Conservation (phyloP, 2,329 filamentous ascomycete genomes). For the Peltaster fructicola region DNA sequence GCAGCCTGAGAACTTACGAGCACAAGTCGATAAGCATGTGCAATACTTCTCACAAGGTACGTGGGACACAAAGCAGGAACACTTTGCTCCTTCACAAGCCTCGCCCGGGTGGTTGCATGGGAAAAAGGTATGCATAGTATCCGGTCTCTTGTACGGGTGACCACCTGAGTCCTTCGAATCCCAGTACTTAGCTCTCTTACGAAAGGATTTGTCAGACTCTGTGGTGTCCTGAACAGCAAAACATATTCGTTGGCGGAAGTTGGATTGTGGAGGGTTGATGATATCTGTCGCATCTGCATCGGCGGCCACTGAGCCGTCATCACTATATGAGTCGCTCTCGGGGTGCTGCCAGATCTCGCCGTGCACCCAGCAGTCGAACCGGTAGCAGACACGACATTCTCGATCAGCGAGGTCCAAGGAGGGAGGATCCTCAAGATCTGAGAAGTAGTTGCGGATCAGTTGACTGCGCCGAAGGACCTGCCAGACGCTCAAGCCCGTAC, state of each 20-base stretch:
- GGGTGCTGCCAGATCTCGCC: constrained; percentile 21
- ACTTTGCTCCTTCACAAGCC: constrained; percentile 43
- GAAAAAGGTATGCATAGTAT: constrained; percentile 41
- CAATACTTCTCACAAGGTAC: constrained; percentile 61
- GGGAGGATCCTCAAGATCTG: too few species aligned
- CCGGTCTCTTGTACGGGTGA: constrained; percentile 24
- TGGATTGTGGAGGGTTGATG: constrained; percentile 15
- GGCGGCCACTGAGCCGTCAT: constrained; percentile 7
- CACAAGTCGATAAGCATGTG: constrained; percentile 43
- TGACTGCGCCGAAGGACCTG: constrained; percentile 20
- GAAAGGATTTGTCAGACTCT: not conserved
- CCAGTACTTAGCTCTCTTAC: constrained; percentile 2
- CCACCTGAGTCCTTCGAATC: constrained; percentile 5
- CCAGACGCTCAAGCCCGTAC: constrained; percentile 23
- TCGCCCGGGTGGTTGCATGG: constrained; percentile 51
- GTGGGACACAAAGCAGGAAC: constrained; percentile 42
- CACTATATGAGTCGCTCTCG: constrained; percentile 5
- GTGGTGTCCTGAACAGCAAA: constrained; percentile 7
- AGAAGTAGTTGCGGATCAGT: not conserved
- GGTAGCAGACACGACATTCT: constrained; percentile 14
- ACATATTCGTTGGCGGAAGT: constrained; percentile 13
- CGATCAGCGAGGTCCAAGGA: not conserved
- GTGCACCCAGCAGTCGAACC: constrained; percentile 22
- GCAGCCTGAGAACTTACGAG: constrained; percentile 29
- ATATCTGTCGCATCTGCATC: constrained; percentile 14